Conservation (phyloP, 306 rosid species). For the Quercus alba region DNA sequence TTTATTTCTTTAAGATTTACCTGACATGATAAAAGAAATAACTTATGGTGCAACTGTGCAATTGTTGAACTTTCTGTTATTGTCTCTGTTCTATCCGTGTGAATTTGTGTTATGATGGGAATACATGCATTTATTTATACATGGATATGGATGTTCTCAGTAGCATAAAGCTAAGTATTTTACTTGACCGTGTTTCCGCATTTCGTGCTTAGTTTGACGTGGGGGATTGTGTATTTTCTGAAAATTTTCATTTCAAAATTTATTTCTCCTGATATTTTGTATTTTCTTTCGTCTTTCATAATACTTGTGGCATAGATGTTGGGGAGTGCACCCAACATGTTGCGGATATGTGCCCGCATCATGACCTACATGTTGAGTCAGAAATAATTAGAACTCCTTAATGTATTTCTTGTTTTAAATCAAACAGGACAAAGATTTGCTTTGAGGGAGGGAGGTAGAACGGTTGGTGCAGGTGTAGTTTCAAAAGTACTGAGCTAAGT, state of each 20-base stretch:
- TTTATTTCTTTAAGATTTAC: too few relatives aligned
- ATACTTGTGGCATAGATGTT: background rate
- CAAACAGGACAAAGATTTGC: constrained; percentile 97
- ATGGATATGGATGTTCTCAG: background rate
- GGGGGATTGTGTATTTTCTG: background rate
- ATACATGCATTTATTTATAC: background rate
- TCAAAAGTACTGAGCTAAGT: constrained; percentile 74
- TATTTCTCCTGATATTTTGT: background rate
- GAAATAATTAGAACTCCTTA: background rate
- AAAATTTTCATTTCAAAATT: background rate
- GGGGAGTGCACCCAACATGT: too few relatives aligned
- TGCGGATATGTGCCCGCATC: too few relatives aligned
- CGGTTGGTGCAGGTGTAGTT: constrained; percentile 99
- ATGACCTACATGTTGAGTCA: background rate
- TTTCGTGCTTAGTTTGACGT: background rate
- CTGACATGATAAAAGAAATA: too few relatives aligned
- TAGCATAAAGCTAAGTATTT: background rate
- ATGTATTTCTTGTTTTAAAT: constrained; percentile 10
- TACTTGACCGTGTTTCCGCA: background rate
- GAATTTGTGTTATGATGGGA: background rate
- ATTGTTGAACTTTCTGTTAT: too few relatives aligned
- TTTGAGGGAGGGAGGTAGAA: constrained; percentile 98
- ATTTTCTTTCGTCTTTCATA: background rate
- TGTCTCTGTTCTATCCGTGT: too few relatives aligned
- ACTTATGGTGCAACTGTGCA: too few relatives aligned